These are phyloP conservation scores for Erodium moschatum DNA, from an alignment of 441 rosid species.

Conservation along the genomic window DNA sequence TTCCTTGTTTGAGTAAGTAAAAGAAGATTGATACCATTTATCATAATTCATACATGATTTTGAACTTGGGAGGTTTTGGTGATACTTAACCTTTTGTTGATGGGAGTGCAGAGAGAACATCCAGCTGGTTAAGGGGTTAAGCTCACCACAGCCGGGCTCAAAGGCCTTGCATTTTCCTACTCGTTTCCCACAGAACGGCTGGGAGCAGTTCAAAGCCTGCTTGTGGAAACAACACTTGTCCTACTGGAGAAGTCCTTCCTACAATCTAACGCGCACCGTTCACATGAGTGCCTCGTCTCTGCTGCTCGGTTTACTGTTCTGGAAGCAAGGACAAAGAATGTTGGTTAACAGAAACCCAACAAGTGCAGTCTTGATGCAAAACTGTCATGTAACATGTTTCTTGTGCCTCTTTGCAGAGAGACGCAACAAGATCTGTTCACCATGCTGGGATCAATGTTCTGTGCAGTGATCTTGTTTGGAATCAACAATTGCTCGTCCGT, in stretches of 20 bases:
- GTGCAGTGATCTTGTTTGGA: conserved; percentile 40
- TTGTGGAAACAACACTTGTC: conserved; percentile 62
- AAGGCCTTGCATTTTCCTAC: conserved; percentile 39
- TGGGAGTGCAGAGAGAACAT: conserved; percentile 30
- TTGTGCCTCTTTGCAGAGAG: conserved; percentile 23
- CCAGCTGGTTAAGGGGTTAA: conserved; percentile 31
- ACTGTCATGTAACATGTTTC: not conserved
- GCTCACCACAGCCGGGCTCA: conserved; percentile 35
- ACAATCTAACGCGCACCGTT: conserved; percentile 46
- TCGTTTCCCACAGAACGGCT: conserved; percentile 36
- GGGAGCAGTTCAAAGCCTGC: conserved; percentile 52
- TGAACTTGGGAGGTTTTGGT: no score
- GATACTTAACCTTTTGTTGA: not conserved
- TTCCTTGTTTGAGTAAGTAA: conserved; percentile 27
- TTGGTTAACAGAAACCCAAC: conserved; percentile 19
- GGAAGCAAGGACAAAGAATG: conserved; percentile 55
- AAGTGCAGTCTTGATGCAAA: not conserved
- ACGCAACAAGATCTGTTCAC: conserved; percentile 52
- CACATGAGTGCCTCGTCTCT: conserved; percentile 26
- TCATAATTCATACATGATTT: no score
- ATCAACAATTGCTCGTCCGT: conserved; percentile 48
- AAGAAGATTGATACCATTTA: no score
- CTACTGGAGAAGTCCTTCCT: conserved; percentile 67
- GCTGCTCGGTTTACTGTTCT: conserved; percentile 45
- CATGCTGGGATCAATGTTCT: conserved; percentile 45